Percentiles rank a stretch among this genome's conserved stretches.
Evolutionary conservation across 805 yeast genomes (phyloP).

Genomic region (Metschnikowia gelsemii): DNA sequence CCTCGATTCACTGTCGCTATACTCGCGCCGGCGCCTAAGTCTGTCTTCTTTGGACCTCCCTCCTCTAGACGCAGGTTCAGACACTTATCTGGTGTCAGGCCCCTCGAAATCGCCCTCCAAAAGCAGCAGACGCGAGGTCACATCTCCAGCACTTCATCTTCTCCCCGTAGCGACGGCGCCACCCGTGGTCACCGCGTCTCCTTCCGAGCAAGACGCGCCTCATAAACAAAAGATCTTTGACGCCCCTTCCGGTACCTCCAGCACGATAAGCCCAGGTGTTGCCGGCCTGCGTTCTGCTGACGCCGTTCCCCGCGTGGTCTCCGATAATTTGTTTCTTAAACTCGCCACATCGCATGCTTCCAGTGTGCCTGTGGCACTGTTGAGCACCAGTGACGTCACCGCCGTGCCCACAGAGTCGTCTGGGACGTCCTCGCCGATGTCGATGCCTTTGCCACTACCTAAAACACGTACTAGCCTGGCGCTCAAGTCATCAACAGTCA

Average conservation of each 20-base stretch:
- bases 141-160: neutral
- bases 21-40: neutral
- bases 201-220: neutral
- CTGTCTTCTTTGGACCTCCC: neutral
- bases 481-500: constrained; percentile 10
- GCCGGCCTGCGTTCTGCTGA: neutral
- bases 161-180: constrained; percentile 3
- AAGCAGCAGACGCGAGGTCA: neutral
- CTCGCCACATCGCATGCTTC: constrained; percentile 25
- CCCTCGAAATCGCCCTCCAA: neutral
- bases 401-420: constrained; percentile 24
- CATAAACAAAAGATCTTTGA: neutral
- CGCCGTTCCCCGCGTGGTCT: constrained; percentile 30
- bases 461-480: constrained; percentile 6
- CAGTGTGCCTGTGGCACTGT: constrained; percentile 23
- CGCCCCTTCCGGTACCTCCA: neutral
- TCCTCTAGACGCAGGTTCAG: neutral
- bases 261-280: neutral
- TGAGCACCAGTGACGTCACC: constrained; percentile 30
- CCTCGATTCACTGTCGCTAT: constrained; percentile 14
- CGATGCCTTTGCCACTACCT: neutral
- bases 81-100: neutral
- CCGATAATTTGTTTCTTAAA: constrained; percentile 36
- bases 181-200: constrained; percentile 1
- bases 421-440: constrained; percentile 2